Evolutionary conservation across 1,284 basidiomycete species (phyloP).

Genomic region (Ustilago shanxiensis): DNA sequence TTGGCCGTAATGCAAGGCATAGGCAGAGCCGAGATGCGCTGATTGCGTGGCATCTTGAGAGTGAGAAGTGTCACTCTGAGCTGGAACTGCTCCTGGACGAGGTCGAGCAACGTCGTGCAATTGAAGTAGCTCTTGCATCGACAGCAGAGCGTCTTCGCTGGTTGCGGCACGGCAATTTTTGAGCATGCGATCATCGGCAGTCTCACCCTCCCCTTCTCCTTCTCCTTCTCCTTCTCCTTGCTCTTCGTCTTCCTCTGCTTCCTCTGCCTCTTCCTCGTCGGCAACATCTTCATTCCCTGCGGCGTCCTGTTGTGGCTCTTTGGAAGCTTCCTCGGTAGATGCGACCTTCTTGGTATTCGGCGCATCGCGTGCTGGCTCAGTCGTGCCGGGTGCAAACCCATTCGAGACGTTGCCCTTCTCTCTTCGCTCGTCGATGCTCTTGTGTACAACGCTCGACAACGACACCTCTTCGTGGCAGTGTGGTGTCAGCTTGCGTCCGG

Average conservation of each 20-base stretch:
- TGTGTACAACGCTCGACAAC: conserved; percentile 83
- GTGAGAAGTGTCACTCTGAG: background rate
- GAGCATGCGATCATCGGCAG: conserved; percentile 76
- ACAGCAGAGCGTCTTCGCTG: conserved; percentile 80
- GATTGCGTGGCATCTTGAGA: background rate
- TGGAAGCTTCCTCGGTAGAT: conserved; percentile 60
- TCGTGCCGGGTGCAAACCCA: conserved; percentile 58
- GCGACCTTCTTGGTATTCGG: conserved; percentile 48
- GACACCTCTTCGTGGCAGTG: conserved; percentile 74
- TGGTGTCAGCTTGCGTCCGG: conserved; percentile 71
- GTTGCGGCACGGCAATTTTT: conserved; percentile 80
- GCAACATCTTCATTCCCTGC: conserved; percentile 37
- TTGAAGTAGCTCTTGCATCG: conserved; percentile 75
- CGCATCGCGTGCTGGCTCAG: conserved; percentile 46
- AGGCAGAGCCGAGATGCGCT: conserved; percentile 35
- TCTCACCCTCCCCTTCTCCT: conserved; percentile 26
- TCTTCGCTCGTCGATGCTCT: conserved; percentile 77
- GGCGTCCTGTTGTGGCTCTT: conserved; percentile 1
- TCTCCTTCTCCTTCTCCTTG: conserved; percentile 70
- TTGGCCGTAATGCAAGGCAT: conserved; percentile 73
- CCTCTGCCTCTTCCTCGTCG: conserved; percentile 10
- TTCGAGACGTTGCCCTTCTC: conserved; percentile 34
- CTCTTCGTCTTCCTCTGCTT: conserved; percentile 6
- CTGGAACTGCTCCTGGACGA: conserved; percentile 10
- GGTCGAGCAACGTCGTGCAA: conserved; percentile 73